phyloP scores from a whole-genome alignment of 768 basidiomycete genomes.

The Mycena rebaudengoi region DNA sequence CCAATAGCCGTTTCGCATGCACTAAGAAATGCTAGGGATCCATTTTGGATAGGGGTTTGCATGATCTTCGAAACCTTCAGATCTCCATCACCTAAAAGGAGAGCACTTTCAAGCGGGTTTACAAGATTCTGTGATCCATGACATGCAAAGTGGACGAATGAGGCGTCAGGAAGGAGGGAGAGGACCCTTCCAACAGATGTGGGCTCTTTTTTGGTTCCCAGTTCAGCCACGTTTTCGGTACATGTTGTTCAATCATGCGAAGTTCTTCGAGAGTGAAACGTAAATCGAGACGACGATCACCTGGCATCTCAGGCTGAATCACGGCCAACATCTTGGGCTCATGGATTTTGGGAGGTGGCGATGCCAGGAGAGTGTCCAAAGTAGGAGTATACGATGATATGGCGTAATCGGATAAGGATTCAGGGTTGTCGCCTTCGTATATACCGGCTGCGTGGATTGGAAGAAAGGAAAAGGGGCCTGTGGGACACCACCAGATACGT shows the following conservation, averaged over 20 bases:
- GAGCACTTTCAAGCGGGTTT: conserved; percentile 2
- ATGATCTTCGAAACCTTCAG: conserved; percentile 11
- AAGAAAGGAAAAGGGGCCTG: neutral
- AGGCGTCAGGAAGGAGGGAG: conserved; percentile 1
- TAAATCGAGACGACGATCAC: conserved; percentile 1
- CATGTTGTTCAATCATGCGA: neutral
- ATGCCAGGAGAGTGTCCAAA: neutral
- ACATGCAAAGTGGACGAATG: conserved; percentile 5
- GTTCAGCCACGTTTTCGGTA: neutral
- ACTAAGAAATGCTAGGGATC: conserved; percentile 7
- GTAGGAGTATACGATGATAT: conserved; percentile 3
- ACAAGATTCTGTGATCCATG: conserved; percentile 4
- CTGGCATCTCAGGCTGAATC: conserved; percentile 1
- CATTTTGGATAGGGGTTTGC: conserved; percentile 10
- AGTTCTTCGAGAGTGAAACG: neutral
- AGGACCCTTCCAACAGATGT: neutral
- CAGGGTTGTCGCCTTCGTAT: neutral
- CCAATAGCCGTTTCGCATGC: conserved; percentile 12
- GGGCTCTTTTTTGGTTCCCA: conserved; percentile 3
- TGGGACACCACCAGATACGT: conserved; percentile 8
- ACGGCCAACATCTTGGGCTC: conserved; percentile 1
- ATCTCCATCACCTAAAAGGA: conserved; percentile 7
- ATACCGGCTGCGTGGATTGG: conserved; percentile 4
- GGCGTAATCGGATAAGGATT: conserved; percentile 2
- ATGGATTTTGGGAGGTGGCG: neutral